Conservation (phyloP, 805 yeast genomes). For the Schwanniomyces sp. region DNA sequence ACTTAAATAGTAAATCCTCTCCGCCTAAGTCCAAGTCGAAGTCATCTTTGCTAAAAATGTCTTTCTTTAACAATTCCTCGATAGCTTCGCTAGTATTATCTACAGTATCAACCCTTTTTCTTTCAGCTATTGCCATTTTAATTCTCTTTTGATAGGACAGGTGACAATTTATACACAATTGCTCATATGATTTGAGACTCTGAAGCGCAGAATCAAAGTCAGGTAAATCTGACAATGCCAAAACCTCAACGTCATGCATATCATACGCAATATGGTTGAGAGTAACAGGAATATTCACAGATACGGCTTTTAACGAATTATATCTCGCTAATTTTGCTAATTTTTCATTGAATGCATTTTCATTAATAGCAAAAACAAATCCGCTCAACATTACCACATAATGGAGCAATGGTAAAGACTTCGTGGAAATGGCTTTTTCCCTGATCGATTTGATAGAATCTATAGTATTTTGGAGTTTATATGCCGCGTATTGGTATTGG, state of each 20-base stretch:
- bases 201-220: conserved; percentile 17
- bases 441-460: conserved; percentile 23
- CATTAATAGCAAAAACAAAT: conserved; percentile 37
- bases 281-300: conserved; percentile 26
- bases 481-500: conserved; percentile 56
- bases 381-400: conserved; percentile 33
- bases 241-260: conserved; percentile 32
- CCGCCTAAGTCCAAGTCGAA: conserved; percentile 22
- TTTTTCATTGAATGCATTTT: conserved; percentile 25
- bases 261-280: conserved; percentile 44
- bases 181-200: conserved; percentile 28
- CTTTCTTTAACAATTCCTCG: conserved; percentile 17
- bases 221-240: conserved; percentile 33
- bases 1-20: conserved; percentile 12
- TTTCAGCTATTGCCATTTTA: conserved; percentile 23
- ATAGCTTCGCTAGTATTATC: conserved; percentile 14
- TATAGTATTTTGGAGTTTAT: conserved; percentile 42
- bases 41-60: conserved; percentile 21
- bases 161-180: conserved; percentile 24
- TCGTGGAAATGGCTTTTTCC: conserved; percentile 14
- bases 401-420: conserved; percentile 29
- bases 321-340: conserved; percentile 28
- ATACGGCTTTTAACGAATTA: conserved; percentile 21
- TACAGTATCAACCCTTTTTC: conserved; percentile 6
- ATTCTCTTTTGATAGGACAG: conserved; percentile 40